Evolutionary conservation across 768 basidiomycete species (phyloP), one percentile per base, ranked within the genome.

Genomic region (Hydnomerulius pinastri): DNA sequence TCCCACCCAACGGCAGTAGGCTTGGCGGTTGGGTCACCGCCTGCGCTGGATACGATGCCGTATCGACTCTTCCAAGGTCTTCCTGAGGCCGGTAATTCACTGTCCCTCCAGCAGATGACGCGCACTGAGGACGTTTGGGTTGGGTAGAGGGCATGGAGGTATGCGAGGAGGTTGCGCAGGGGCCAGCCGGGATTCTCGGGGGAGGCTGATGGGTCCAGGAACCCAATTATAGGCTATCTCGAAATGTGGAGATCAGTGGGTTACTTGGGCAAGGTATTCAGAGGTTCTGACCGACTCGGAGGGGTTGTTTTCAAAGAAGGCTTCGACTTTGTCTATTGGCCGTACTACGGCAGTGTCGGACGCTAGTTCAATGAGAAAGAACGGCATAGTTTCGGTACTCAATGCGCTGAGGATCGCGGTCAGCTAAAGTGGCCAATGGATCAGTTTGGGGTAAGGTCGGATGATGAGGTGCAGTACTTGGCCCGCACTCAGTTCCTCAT

Each of bases 1-100:
- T 98, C 96, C 97, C 97, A 99, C 6, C 96, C 97, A 0, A 96
- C 87, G 0, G 92, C 88, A 8, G 73, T 71, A 0, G 90, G 87
- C 8, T 76, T 71, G 4, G 51, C 28, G 38, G 40, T 29, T 29
- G 58, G 37, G 1, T 62, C 54, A 15, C 43, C 50, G 17, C 60
- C 61, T 40, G 60, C 43, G 44, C 48, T 28, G 7, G 61, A 47
- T 2, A 90, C 61, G 13, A 76, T 59, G 0, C 87, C 89, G 40
- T 85, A 73, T 23, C 83, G 80, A 54, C 85, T 87, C 66, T 78
- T 86, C 81, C 84, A 87, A 0, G 68, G 46, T 41, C 65, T 60
- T 0, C 73, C 70, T 0, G 67, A 53, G 0, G 63, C 15, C 0
- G 84, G 76, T 2, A 72, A 33, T 18, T 88, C 85, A 27, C 70